Percentiles rank a stretch among this genome's conserved stretches.
Evolutionary conservation across 2,329 filamentous ascomycete species (phyloP).

Genomic region (Talaromyces verruculosus): DNA sequence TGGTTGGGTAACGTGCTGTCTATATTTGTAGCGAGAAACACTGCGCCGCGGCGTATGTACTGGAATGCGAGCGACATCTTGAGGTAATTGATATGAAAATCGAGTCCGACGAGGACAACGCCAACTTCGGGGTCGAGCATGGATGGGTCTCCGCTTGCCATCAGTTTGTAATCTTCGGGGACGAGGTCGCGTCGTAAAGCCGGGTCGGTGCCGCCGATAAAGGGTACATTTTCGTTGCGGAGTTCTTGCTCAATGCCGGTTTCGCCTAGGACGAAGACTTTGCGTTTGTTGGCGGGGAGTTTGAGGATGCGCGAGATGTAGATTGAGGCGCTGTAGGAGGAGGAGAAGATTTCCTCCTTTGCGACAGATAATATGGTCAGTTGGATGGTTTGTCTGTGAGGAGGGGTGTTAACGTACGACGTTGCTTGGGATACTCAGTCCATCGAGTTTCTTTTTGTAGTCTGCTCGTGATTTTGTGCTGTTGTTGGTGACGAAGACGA

Average conservation of each 20-base stretch:
- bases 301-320: conserved; percentile 93
- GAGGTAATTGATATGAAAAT: conserved; percentile 94
- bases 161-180: conserved; percentile 73
- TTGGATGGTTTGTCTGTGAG: too few relatives aligned
- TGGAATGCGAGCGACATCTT: conserved; percentile 83
- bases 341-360: conserved; percentile 90
- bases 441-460: conserved; percentile 87
- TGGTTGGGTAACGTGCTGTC: conserved; percentile 86
- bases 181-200: conserved; percentile 73
- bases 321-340: conserved; percentile 89
- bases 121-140: conserved; percentile 84
- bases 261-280: conserved; percentile 93
- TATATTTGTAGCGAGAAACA: conserved; percentile 89
- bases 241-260: conserved; percentile 88
- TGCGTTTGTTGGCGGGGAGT: conserved; percentile 75
- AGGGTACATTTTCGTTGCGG: conserved; percentile 71
- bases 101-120: conserved; percentile 82
- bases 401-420: conserved; percentile 48
- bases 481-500: conserved; percentile 98
- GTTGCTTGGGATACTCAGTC: conserved; percentile 73
- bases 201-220: conserved; percentile 84
- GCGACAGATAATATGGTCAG: not conserved
- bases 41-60: conserved; percentile 75
- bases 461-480: conserved; percentile 92
- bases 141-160: conserved; percentile 69